Evolutionary conservation across 2,329 filamentous ascomycete genomes (phyloP).

Genomic region (Pseudogymnoascus destructans): DNA sequence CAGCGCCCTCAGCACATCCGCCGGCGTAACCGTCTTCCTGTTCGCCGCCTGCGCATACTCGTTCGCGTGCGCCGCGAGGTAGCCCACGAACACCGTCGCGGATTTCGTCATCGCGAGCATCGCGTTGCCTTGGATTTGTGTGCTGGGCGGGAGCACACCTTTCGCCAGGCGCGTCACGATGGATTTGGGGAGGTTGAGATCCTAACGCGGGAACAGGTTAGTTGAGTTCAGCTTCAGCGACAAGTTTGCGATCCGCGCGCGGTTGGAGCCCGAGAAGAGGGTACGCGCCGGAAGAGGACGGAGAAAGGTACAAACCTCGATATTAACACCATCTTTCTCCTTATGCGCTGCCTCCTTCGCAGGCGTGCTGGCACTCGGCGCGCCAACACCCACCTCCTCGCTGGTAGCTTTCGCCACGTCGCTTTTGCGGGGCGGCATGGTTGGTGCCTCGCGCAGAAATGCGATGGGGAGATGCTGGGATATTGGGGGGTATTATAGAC

Average conservation of each 20-base stretch:
- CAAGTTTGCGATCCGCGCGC: conserved; percentile 5
- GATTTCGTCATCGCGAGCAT: conserved; percentile 68
- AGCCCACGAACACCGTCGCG: conserved; percentile 73
- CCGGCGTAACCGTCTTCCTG: conserved; percentile 67
- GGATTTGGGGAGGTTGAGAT: conserved; percentile 65
- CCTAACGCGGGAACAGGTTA: conserved; percentile 33
- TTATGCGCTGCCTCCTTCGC: conserved; percentile 20
- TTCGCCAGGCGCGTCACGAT: conserved; percentile 72
- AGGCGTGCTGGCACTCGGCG: conserved; percentile 27
- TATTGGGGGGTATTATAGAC: conserved; percentile 4
- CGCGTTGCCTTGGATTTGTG: conserved; percentile 72
- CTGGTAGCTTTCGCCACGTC: conserved; percentile 34
- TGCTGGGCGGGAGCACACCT: conserved; percentile 66
- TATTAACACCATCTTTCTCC: conserved; percentile 26
- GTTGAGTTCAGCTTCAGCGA: not conserved
- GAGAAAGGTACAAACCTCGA: conserved; percentile 35
- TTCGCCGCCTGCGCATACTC: conserved; percentile 51
- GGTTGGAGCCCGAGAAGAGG: not conserved
- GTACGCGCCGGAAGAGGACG: not conserved
- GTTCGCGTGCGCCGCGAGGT: conserved; percentile 61
- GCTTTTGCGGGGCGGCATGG: conserved; percentile 45
- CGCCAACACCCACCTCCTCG: conserved; percentile 29
- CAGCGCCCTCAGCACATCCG: conserved; percentile 64
- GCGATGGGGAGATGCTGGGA: not conserved
- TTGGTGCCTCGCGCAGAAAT: not conserved